phyloP scores from a whole-genome alignment of 1,139 yeast genomes.

The Geotrichum citri-aurantii region DNA sequence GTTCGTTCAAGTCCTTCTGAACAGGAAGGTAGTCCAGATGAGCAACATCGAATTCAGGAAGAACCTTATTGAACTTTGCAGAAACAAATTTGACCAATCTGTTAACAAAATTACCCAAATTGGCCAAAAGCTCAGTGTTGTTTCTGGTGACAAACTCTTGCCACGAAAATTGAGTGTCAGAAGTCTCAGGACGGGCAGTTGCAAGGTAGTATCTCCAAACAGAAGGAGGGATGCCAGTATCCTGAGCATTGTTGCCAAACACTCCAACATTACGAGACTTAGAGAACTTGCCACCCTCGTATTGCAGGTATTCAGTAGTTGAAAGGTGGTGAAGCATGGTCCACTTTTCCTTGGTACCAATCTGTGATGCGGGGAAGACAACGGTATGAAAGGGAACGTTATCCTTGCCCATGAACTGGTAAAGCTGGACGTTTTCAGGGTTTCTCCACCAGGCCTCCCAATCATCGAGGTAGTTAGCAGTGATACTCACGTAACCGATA shows the following conservation, averaged over 20 bases:
- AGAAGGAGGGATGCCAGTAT: slow-evolving; percentile 81
- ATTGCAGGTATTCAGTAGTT: slow-evolving; percentile 94
- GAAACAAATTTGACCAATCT: slow-evolving; percentile 83
- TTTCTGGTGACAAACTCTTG: slow-evolving; percentile 88
- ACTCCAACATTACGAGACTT: slow-evolving; percentile 97
- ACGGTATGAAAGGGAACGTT: slow-evolving; percentile 98
- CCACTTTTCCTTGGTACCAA: slow-evolving; percentile 88
- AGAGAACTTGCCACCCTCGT: slow-evolving; percentile 96
- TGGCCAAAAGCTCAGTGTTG: slow-evolving; percentile 88
- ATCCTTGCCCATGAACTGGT: slow-evolving; percentile 99
- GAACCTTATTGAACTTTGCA: slow-evolving; percentile 87
- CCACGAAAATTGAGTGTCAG: slow-evolving; percentile 98
- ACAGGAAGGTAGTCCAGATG: slow-evolving; percentile 45
- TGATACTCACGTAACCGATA: slow-evolving; percentile 91
- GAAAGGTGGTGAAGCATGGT: slow-evolving; percentile 84
- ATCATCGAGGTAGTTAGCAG: slow-evolving; percentile 82
- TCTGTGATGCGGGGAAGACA: slow-evolving; percentile 86
- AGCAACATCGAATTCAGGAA: slow-evolving; percentile 50
- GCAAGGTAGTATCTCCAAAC: slow-evolving; percentile 98
- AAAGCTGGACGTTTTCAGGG: slow-evolving; percentile 76
- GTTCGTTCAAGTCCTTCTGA: slow-evolving; percentile 52
- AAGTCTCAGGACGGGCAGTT: slow-evolving; percentile 87
- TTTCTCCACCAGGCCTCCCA: slow-evolving; percentile 92
- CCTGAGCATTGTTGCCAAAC: slow-evolving; percentile 95
- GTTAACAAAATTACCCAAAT: slow-evolving; percentile 94